A percentile compares a stretch with the other conserved stretches of the same genome.
These are phyloP conservation scores for Aspergillus ruber DNA, from an alignment of 2,329 filamentous ascomycete genomes.

Conservation along the genomic window DNA sequence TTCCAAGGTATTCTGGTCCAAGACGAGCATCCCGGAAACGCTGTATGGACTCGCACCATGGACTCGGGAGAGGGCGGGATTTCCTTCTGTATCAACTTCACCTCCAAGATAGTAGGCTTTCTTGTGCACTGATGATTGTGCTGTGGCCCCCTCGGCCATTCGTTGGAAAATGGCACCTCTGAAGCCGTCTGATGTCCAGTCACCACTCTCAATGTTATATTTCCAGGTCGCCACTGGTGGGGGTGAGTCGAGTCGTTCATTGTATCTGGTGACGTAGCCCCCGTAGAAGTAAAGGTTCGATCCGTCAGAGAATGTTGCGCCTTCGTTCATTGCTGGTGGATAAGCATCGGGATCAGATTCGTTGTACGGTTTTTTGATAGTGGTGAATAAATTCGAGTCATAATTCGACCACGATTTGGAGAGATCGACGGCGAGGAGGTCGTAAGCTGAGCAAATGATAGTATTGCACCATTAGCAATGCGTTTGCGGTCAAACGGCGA, in stretches of 20 bases:
- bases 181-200: neutral
- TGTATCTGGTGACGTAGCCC: constrained; percentile 1
- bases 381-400: constrained; percentile 1
- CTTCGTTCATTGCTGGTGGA: constrained; percentile 2
- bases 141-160: constrained; percentile 1
- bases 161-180: constrained; percentile 1
- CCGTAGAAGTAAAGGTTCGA: constrained; percentile 5
- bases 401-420: constrained; percentile 5
- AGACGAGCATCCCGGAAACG: constrained; percentile 1
- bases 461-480: too few relatives aligned
- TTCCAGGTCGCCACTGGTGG: constrained; percentile 6
- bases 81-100: constrained; percentile 1
- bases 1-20: constrained; percentile 1
- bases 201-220: constrained; percentile 1
- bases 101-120: constrained; percentile 6
- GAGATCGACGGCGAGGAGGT: constrained; percentile 3
- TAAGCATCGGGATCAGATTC: constrained; percentile 2
- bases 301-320: constrained; percentile 2
- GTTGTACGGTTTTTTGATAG: constrained; percentile 4
- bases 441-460: neutral
- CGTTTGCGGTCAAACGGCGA: too few relatives aligned
- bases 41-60: constrained; percentile 2
- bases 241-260: neutral
- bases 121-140: constrained; percentile 1
- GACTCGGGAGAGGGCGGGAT: constrained; percentile 2